phyloP scores from a whole-genome alignment of 192 early-diverging fungal species.

The Coemansia sp. region DNA sequence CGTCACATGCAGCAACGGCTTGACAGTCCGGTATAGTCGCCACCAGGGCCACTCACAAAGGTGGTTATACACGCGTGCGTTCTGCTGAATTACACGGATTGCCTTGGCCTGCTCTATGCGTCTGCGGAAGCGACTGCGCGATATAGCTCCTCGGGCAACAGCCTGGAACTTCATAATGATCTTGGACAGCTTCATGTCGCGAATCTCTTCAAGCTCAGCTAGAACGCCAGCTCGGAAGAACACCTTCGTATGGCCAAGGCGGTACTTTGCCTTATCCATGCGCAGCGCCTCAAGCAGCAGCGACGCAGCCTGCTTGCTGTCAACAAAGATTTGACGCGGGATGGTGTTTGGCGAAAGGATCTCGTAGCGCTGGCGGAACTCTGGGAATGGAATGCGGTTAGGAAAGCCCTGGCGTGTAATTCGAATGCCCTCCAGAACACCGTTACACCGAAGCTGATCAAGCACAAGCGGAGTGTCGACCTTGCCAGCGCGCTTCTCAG shows the following conservation, averaged over 20 bases:
- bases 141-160: conserved; percentile 79
- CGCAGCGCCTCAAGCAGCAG: conserved; percentile 73
- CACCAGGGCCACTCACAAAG: conserved; percentile 96
- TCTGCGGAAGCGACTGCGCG: conserved; percentile 68
- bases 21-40: conserved; percentile 91
- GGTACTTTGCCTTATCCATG: conserved; percentile 80
- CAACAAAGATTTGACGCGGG: conserved; percentile 80
- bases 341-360: conserved; percentile 80
- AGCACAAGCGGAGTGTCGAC: conserved; percentile 83
- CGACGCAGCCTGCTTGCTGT: conserved; percentile 84
- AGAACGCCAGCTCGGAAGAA: conserved; percentile 96
- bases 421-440: conserved; percentile 95
- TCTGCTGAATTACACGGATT: conserved; percentile 92
- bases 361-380: conserved; percentile 95
- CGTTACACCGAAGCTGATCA: conserved; percentile 95
- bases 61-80: conserved; percentile 86
- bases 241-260: conserved; percentile 91
- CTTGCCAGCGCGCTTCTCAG: conserved; percentile 84
- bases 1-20: conserved; percentile 83
- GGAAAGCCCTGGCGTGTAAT: conserved; percentile 96
- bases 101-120: conserved; percentile 79
- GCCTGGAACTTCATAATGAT: conserved; percentile 88
- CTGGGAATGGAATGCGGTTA: conserved; percentile 87
- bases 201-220: conserved; percentile 90
- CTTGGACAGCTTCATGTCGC: conserved; percentile 80